A percentile compares a stretch with the other conserved stretches of the same genome.
phyloP scores from a whole-genome alignment of 2,329 filamentous ascomycete genomes.

The Sphaerulina vaccinii region DNA sequence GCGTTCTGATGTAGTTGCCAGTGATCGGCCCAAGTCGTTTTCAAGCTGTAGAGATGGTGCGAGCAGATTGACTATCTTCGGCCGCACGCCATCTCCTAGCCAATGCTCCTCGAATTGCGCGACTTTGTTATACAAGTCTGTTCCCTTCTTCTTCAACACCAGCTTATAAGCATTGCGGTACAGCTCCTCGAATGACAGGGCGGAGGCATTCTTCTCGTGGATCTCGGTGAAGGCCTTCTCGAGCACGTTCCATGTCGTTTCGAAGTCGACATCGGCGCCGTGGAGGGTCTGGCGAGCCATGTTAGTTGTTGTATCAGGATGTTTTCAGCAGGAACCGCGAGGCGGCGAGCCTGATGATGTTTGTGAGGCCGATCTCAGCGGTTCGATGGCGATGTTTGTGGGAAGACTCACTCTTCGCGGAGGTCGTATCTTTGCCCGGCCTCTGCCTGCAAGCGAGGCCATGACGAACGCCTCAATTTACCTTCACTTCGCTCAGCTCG shows the following conservation, averaged over 20 bases:
- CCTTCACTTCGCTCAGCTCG: too few species aligned
- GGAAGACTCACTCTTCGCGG: slow-evolving; percentile 61
- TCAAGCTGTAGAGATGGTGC: slow-evolving; percentile 63
- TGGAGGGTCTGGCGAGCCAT: slow-evolving; percentile 52
- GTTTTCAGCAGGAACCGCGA: background rate
- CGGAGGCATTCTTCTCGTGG: slow-evolving; percentile 85
- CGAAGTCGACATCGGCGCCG: slow-evolving; percentile 71
- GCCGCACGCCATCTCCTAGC: slow-evolving; percentile 72
- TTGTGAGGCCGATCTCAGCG: background rate
- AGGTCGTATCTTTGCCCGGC: slow-evolving; percentile 63
- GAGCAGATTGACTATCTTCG: slow-evolving; percentile 68
- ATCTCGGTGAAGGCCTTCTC: slow-evolving; percentile 79
- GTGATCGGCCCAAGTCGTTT: slow-evolving; percentile 35
- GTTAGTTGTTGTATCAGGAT: slow-evolving; percentile 2
- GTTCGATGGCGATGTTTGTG: slow-evolving; percentile 17
- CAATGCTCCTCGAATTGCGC: slow-evolving; percentile 78
- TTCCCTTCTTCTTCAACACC: slow-evolving; percentile 82
- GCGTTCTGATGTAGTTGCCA: slow-evolving; percentile 71
- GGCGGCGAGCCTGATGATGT: slow-evolving; percentile 41
- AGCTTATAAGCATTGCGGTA: slow-evolving; percentile 95
- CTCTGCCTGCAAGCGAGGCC: slow-evolving; percentile 53
- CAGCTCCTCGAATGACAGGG: slow-evolving; percentile 89
- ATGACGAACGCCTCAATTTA: slow-evolving; percentile 15
- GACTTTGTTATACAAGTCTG: slow-evolving; percentile 76
- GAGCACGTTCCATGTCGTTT: slow-evolving; percentile 78